Evolutionary conservation across 345 rosid genomes (phyloP).

Genomic region (Populus simonii): DNA sequence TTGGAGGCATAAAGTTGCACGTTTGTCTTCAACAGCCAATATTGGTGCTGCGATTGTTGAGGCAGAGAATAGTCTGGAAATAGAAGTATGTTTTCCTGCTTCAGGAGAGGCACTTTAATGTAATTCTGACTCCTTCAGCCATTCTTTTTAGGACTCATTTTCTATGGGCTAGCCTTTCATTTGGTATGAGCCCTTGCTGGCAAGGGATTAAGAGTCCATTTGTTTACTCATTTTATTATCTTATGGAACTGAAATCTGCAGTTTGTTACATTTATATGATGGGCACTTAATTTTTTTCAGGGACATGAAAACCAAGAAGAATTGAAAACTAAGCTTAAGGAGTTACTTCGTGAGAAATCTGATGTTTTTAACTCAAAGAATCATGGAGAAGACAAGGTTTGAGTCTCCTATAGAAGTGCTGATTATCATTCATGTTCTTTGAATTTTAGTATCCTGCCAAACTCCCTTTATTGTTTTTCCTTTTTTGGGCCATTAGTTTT

Average conservation of each 20-base stretch:
- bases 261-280: background rate
- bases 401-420: background rate
- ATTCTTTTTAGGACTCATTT: conserved; percentile 39
- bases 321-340: conserved; percentile 70
- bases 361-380: conserved; percentile 65
- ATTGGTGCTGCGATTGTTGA: conserved; percentile 78
- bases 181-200: conserved; percentile 51
- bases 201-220: conserved; percentile 40
- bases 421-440: background rate
- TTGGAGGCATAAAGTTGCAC: conserved; percentile 43
- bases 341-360: conserved; percentile 53
- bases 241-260: background rate
- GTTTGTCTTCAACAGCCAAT: conserved; percentile 51
- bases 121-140: conserved; percentile 43
- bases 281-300: conserved; percentile 34
- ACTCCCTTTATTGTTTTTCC: background rate
- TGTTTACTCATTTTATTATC: conserved; percentile 8
- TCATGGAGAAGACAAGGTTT: conserved; percentile 76
- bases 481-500: background rate
- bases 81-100: conserved; percentile 70
- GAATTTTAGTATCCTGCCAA: background rate
- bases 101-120: conserved; percentile 40
- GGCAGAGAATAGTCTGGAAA: conserved; percentile 64
- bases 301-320: conserved; percentile 59
- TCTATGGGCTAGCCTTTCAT: conserved; percentile 35